Evolutionary conservation across 1,139 yeast species (phyloP).

Genomic region (Diutina ranongensis): DNA sequence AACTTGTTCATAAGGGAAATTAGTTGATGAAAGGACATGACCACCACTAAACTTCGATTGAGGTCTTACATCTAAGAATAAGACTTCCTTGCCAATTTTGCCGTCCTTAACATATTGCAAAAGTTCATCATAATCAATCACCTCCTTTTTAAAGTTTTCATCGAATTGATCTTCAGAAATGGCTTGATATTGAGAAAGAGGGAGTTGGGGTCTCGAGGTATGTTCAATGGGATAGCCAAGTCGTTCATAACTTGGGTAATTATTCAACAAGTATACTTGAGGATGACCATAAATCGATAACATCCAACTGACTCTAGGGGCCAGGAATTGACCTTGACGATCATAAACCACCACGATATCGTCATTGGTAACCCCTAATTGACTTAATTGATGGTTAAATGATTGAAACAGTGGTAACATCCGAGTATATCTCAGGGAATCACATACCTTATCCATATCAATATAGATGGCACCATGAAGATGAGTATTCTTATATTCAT

Average conservation of each 20-base stretch:
- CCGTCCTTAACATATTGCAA: conserved; percentile 40
- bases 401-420: conserved; percentile 61
- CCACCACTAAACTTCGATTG: conserved; percentile 76
- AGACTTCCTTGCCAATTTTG: conserved; percentile 34
- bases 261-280: conserved; percentile 56
- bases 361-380: conserved; percentile 31
- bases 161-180: conserved; percentile 16
- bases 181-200: conserved; percentile 16
- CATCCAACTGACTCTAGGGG: conserved; percentile 91
- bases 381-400: conserved; percentile 42
- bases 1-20: conserved; percentile 64
- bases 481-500: conserved; percentile 47
- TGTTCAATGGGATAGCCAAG: conserved; percentile 10
- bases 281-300: conserved; percentile 67
- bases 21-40: conserved; percentile 71
- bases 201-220: not conserved
- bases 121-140: conserved; percentile 56
- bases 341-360: conserved; percentile 80
- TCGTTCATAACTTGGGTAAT: conserved; percentile 40
- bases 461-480: conserved; percentile 62
- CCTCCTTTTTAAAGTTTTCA: conserved; percentile 31
- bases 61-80: conserved; percentile 75
- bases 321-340: conserved; percentile 69
- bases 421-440: conserved; percentile 65
- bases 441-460: conserved; percentile 65